Evolutionary conservation across 148 eudicot genomes (phyloP), one percentile per base, ranked within the genome.

Genomic region (Cornus controversa): DNA sequence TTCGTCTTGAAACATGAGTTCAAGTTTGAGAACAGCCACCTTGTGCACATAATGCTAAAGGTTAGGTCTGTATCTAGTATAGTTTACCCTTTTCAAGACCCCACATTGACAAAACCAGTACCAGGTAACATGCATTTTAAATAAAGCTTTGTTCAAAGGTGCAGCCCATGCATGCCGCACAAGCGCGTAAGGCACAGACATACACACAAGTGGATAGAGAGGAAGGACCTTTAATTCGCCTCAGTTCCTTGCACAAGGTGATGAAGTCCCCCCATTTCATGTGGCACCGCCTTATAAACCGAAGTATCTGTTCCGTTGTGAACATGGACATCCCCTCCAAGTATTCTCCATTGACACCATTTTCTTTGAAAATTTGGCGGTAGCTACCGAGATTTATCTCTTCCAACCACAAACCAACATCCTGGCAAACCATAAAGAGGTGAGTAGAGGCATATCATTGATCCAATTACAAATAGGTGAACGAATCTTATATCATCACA

Each of bases 191-290:
- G 2, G 37, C 37, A 36, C 37, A 40, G 4, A 40, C 45, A 40
- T 40, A 40, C 6, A 40, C 10, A 40, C 34, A 40, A 11, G 1
- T 2, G 27, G 27, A 62, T 75, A 58, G 68, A 64, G 70, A 7
- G 79, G 66, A 66, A 20, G 26, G 36, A 94, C 98, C 98, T 92
- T 94, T 94, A 75, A 94, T 91, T 76, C 98, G 91, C 83, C 98
- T 92, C 70, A 94, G 85, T 84, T 94, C 98, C 90, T 90, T 94
- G 95, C 98, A 94, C 67, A 94, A 86, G 25, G 93, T 94, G 79
- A 94, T 94, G 80, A 94, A 94, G 78, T 94, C 98, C 25, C 98
- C 97, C 98, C 98, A 94, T 83, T 94, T 92, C 98, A 94, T 94
- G 92, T 92, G 98, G 87, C 98, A 92, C 53, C 91, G 89, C 80